These are phyloP conservation scores for Scheffersomyces insectosa DNA, from an alignment of 1,139 yeast species.

Conservation along the genomic window DNA sequence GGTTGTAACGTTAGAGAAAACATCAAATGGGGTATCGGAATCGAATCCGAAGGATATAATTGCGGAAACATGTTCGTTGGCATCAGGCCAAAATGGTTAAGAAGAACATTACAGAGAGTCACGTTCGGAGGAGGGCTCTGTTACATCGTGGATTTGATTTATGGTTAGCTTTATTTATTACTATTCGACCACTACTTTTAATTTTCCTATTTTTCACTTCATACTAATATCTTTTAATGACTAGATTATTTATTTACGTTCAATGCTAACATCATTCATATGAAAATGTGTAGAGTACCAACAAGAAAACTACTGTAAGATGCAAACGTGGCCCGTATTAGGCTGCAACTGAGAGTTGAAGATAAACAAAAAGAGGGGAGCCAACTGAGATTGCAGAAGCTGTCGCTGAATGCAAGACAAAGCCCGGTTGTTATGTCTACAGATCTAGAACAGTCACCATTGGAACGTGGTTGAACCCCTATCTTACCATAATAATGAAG, in stretches of 20 bases:
- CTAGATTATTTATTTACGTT: neutral
- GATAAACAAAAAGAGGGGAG: too few relatives aligned
- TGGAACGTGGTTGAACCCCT: too few relatives aligned
- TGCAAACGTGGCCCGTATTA: too few relatives aligned
- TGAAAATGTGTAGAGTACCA: neutral
- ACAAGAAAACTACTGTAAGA: too few relatives aligned
- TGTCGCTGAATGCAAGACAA: too few relatives aligned
- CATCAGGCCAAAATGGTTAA: constrained; percentile 51
- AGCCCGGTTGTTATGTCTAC: too few relatives aligned
- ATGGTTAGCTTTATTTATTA: constrained; percentile 37
- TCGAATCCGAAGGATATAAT: constrained; percentile 77
- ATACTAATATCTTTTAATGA: constrained; percentile 1
- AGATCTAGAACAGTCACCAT: too few relatives aligned
- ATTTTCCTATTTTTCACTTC: neutral
- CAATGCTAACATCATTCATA: neutral
- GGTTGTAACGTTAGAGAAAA: constrained; percentile 78
- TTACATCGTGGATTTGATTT: constrained; percentile 55
- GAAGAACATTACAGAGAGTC: constrained; percentile 46
- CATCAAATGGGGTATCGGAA: constrained; percentile 82
- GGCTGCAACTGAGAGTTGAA: too few relatives aligned
- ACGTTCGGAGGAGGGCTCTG: constrained; percentile 78
- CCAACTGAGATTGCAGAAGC: too few relatives aligned
- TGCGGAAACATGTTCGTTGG: constrained; percentile 61
- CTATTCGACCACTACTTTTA: neutral
- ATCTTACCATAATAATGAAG: too few relatives aligned